Percentiles rank a stretch among this genome's conserved stretches.
Evolutionary conservation across 177 flowering plant species (phyloP).

Genomic region (Vitis hybrid): DNA sequence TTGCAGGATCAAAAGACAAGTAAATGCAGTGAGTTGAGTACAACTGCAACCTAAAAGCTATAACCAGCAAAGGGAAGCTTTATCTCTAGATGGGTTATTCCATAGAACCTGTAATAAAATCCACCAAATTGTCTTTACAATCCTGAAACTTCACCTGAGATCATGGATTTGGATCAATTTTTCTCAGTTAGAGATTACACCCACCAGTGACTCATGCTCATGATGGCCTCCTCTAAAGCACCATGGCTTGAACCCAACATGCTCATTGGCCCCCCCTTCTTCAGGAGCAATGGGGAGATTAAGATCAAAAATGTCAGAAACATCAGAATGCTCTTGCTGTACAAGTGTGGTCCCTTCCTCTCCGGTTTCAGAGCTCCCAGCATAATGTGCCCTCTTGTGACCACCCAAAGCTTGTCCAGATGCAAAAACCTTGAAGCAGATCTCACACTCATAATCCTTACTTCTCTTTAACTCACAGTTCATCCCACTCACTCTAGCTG

Average conservation of each 20-base stretch:
- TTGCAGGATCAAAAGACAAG: too few species aligned
- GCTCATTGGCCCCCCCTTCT: conserved; percentile 12
- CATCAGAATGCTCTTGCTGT: conserved; percentile 14
- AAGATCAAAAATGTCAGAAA: conserved; percentile 2
- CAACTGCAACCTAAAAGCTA: conserved; percentile 3
- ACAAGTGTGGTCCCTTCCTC: background rate
- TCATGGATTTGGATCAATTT: conserved; percentile 2
- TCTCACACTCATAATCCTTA: conserved; percentile 28
- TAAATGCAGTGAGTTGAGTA: too few species aligned
- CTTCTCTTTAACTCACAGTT: background rate
- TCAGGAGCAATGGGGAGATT: background rate
- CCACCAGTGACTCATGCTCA: conserved; percentile 32
- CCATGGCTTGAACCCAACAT: conserved; percentile 33
- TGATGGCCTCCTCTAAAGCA: conserved; percentile 27
- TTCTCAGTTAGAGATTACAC: conserved; percentile 33
- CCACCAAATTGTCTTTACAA: conserved; percentile 12
- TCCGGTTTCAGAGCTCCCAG: conserved; percentile 5
- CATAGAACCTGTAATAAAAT: background rate
- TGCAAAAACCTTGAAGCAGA: conserved; percentile 34
- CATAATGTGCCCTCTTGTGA: conserved; percentile 40
- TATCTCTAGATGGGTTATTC: background rate
- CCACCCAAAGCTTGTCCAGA: conserved; percentile 54
- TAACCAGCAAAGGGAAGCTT: conserved; percentile 17
- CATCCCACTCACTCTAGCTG: background rate
- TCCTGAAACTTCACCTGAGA: background rate